phyloP scores from a whole-genome alignment of 1,284 basidiomycete species.

The Anthracocystis panici-leucophaei region DNA sequence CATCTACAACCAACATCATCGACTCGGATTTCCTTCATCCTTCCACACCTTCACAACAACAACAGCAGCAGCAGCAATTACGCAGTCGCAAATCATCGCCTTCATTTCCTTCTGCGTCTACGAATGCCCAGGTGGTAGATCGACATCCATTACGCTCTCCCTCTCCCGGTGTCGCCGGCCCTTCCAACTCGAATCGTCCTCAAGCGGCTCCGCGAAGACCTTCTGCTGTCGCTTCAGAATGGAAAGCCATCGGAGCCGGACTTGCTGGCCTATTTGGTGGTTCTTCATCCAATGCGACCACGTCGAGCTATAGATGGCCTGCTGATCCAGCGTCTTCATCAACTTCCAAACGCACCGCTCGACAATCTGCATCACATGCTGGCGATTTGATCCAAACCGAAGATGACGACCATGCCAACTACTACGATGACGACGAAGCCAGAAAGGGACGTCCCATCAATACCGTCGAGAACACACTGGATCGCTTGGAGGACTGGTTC shows the following conservation, averaged over 20 bases:
- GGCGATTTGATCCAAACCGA: slow-evolving; percentile 1
- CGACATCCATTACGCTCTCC: slow-evolving; percentile 49
- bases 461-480: slow-evolving; percentile 51
- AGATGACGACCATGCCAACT: neutral
- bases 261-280: slow-evolving; percentile 44
- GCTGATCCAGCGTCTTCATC: slow-evolving; percentile 34
- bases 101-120: neutral
- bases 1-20: slow-evolving; percentile 5
- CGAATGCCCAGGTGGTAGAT: slow-evolving; percentile 26
- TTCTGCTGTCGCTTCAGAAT: slow-evolving; percentile 43
- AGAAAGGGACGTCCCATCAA: slow-evolving; percentile 22
- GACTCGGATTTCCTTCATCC: slow-evolving; percentile 27
- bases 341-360: slow-evolving; percentile 7
- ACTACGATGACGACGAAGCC: slow-evolving; percentile 20
- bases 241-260: slow-evolving; percentile 46
- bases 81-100: slow-evolving; percentile 40
- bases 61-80: slow-evolving; percentile 19
- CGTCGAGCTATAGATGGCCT: slow-evolving; percentile 38
- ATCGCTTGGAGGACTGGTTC: slow-evolving; percentile 61
- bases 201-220: slow-evolving; percentile 15
- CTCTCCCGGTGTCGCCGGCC: slow-evolving; percentile 19
- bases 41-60: slow-evolving; percentile 3
- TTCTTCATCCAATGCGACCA: slow-evolving; percentile 8
- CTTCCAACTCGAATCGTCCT: slow-evolving; percentile 14
- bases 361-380: slow-evolving; percentile 17